Percentiles rank a stretch among this genome's conserved stretches.
phyloP scores from a whole-genome alignment of 208 protist species.

The Crithidia fasciculata region DNA sequence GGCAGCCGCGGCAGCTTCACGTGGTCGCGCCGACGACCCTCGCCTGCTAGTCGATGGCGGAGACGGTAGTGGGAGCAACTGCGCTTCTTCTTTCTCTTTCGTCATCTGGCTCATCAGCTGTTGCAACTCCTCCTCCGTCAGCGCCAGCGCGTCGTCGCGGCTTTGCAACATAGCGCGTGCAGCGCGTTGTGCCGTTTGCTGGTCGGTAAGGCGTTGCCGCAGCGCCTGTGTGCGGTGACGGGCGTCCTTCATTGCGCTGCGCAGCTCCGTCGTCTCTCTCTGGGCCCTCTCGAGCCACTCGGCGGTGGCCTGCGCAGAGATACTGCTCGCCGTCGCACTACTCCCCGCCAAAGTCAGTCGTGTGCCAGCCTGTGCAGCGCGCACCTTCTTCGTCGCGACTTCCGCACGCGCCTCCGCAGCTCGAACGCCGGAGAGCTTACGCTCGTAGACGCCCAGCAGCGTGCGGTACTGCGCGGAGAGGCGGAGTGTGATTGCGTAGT shows the following conservation, averaged over 20 bases:
- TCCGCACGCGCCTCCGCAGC: slow-evolving; percentile 5
- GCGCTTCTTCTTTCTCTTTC: not conserved
- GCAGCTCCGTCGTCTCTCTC: not conserved
- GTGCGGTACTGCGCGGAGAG: slow-evolving; percentile 13
- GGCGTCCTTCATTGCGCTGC: not conserved
- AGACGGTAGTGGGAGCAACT: not conserved
- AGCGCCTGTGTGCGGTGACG: slow-evolving; percentile 1
- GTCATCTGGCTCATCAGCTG: not conserved
- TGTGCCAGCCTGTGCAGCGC: not conserved
- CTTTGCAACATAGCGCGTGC: not conserved
- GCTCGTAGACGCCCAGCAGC: slow-evolving; percentile 14
- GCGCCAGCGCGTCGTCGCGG: slow-evolving; percentile 8
- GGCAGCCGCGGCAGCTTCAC: not conserved
- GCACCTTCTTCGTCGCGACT: not conserved
- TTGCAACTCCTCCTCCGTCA: slow-evolving; percentile 14
- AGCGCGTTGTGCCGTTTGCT: not conserved
- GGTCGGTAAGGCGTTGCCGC: slow-evolving; percentile 6
- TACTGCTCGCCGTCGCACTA: too few relatives aligned
- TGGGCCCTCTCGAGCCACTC: not conserved
- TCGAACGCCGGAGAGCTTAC: not conserved
- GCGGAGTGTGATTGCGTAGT: not conserved
- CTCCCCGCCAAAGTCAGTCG: too few relatives aligned
- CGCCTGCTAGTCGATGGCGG: not conserved
- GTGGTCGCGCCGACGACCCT: not conserved
- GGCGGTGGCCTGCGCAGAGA: not conserved